Evolutionary conservation across 768 basidiomycete genomes (phyloP), one percentile per base, ranked within the genome.

Genomic region (Leccinum obscurum): DNA sequence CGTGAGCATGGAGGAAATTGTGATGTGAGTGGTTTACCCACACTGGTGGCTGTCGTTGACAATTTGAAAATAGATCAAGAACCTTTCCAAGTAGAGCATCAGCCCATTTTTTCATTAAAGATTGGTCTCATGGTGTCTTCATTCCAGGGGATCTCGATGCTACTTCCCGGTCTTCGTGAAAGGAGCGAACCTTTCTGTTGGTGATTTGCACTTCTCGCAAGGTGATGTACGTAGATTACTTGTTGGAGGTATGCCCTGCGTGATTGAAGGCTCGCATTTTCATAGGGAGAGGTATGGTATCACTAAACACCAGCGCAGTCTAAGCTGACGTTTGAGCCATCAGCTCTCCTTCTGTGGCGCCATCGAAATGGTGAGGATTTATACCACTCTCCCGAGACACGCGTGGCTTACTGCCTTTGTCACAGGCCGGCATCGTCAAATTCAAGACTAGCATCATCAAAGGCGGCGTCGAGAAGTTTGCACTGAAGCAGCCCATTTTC

Each of bases 1-100:
- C n/a, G n/a, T n/a, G n/a, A n/a, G n/a, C n/a, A n/a, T n/a, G n/a
- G 90, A 17, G 90, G 90, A 30, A 89, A 89, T 60, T 89, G 87
- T 66, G 87, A 89, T 74, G 88, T 83, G 79, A 77, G 62, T 51
- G 26, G 44, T 44, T 35, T 20, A 6, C 20, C 32, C 6, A 0
- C 6, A 35, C 7, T 5, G 15, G 13, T 48, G 7, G 8, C 30
- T 39, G 3, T 48, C 13, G 13, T 14, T 65, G 28, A 58, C 26
- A 20, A 55, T 34, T 59, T 39, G 52, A 44, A 57, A 61, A 59
- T 70, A 89, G 87, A 90, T 90, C 72, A 90, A 90, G 74, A 88
- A 89, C 66, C 69, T 90, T 49, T 89, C 87, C n/a, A 80, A 77
- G 83, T 84, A 64, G 32, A 22, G 8, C 9, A 49, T 49, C 14